Evolutionary conservation across 768 basidiomycete species (phyloP).

Genomic region (Lactifluus piperatus): DNA sequence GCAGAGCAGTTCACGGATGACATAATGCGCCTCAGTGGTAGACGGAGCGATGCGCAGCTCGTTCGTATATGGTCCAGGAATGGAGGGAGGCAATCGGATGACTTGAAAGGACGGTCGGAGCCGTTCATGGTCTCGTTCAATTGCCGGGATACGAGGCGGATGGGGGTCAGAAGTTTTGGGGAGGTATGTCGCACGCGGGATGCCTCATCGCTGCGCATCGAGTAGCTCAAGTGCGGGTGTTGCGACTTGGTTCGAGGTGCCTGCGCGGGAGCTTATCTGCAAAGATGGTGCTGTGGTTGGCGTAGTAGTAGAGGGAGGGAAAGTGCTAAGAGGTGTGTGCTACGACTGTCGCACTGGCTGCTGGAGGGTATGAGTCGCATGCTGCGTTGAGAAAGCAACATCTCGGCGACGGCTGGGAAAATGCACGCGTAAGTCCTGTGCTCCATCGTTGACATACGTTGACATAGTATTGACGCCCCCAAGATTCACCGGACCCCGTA

Average conservation of each 20-base stretch:
- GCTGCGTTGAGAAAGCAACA: conserved; percentile 40
- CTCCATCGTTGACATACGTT: neutral
- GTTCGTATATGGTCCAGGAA: conserved; percentile 42
- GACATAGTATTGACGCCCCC: neutral
- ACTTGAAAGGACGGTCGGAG: conserved; percentile 41
- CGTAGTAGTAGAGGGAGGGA: conserved; percentile 34
- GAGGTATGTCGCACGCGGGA: conserved; percentile 54
- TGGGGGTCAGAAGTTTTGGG: conserved; percentile 61
- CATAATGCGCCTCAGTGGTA: conserved; percentile 50
- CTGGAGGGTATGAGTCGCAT: conserved; percentile 60
- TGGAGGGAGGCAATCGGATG: conserved; percentile 51
- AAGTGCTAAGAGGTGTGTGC: conserved; percentile 31
- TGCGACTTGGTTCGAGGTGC: conserved; percentile 48
- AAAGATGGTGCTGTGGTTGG: conserved; percentile 37
- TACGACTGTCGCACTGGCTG: conserved; percentile 48
- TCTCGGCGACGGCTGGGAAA: conserved; percentile 51
- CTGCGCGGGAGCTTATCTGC: conserved; percentile 33
- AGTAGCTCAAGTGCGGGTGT: conserved; percentile 42
- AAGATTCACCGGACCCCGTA: conserved; percentile 66
- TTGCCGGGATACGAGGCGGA: conserved; percentile 56
- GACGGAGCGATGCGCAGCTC: conserved; percentile 40
- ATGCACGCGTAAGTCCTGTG: conserved; percentile 38
- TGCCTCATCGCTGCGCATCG: conserved; percentile 50
- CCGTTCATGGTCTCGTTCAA: conserved; percentile 54
- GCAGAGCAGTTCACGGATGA: conserved; percentile 45